Percentiles rank a stretch among this genome's conserved stretches.
These are phyloP conservation scores for Rhizodiscina lignyota DNA, from an alignment of 495 filamentous ascomycete species.

Conservation along the genomic window DNA sequence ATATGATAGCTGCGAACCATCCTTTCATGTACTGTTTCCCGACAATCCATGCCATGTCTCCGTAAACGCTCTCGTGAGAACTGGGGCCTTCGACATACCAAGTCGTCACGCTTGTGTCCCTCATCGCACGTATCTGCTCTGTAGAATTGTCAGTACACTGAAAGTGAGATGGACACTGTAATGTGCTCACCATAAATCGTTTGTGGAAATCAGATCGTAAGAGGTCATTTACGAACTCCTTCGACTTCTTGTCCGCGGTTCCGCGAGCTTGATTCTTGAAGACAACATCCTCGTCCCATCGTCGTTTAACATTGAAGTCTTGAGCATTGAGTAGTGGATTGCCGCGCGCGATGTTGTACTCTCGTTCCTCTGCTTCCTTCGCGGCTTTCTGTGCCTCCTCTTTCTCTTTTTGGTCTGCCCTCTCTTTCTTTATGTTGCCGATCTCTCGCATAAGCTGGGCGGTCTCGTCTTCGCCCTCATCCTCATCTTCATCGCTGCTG, in stretches of 20 bases:
- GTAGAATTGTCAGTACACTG: constrained; percentile 19
- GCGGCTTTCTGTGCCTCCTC: constrained; percentile 56
- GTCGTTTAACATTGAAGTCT: constrained; percentile 58
- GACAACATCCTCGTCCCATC: constrained; percentile 98
- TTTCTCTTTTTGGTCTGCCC: constrained; percentile 67
- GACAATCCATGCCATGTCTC: too few relatives aligned
- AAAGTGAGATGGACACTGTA: background rate
- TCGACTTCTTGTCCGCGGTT: constrained; percentile 82
- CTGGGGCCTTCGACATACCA: too few relatives aligned
- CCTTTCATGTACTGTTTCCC: too few relatives aligned
- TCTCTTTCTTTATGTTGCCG: constrained; percentile 84
- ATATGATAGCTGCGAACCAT: too few relatives aligned
- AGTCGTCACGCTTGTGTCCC: too few relatives aligned
- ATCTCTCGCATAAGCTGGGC: constrained; percentile 82
- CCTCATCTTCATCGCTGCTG: constrained; percentile 57
- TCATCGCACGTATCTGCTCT: constrained; percentile 36
- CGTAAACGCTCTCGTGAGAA: too few relatives aligned
- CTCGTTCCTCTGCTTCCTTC: constrained; percentile 64
- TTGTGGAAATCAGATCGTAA: constrained; percentile 94
- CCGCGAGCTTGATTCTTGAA: constrained; percentile 98
- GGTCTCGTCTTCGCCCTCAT: constrained; percentile 77
- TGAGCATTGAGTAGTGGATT: constrained; percentile 78
- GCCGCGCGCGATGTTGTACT: constrained; percentile 76
- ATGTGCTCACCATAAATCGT: constrained; percentile 69
- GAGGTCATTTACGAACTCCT: constrained; percentile 96